Evolutionary conservation across 2,329 filamentous ascomycete genomes (phyloP).

Genomic region (Ophiostoma perfectum): DNA sequence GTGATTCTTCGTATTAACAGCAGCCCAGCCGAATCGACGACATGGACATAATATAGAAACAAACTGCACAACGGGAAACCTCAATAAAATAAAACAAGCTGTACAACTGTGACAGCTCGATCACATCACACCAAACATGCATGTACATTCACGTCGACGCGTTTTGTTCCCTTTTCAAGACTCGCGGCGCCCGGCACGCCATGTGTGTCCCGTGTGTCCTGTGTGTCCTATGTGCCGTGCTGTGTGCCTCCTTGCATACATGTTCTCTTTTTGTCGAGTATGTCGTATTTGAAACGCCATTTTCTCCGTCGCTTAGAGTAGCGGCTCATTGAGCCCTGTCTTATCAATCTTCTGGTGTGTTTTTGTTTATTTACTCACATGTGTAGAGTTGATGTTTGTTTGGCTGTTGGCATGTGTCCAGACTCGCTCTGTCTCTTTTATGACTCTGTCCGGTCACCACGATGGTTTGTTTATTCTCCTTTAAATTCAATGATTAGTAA

Average conservation of each 20-base stretch:
- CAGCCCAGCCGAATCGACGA: no score
- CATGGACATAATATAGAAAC: no score
- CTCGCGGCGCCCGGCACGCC: constrained; percentile 3
- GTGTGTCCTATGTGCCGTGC: neutral
- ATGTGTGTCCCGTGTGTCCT: neutral
- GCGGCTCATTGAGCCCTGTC: neutral
- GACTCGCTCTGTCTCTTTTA: no score
- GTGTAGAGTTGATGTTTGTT: no score
- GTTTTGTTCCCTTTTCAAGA: constrained; percentile 3
- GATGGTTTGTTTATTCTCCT: no score
- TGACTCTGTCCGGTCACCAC: no score
- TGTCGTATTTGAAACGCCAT: constrained; percentile 11
- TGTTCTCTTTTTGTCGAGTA: constrained; percentile 9
- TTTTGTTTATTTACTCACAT: no score
- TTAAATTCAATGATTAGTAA: no score
- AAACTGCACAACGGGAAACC: no score
- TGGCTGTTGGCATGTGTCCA: no score
- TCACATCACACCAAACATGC: constrained; percentile 7
- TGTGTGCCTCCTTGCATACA: neutral
- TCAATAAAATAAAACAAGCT: neutral
- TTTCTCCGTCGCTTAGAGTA: constrained; percentile 14
- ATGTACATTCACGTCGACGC: neutral
- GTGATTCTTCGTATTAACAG: no score
- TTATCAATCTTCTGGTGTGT: neutral
- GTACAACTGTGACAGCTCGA: neutral